A percentile compares a stretch with the other conserved stretches of the same genome.
phyloP scores from a whole-genome alignment of 2,329 filamentous ascomycete genomes.

The Colletotrichum somersetense region DNA sequence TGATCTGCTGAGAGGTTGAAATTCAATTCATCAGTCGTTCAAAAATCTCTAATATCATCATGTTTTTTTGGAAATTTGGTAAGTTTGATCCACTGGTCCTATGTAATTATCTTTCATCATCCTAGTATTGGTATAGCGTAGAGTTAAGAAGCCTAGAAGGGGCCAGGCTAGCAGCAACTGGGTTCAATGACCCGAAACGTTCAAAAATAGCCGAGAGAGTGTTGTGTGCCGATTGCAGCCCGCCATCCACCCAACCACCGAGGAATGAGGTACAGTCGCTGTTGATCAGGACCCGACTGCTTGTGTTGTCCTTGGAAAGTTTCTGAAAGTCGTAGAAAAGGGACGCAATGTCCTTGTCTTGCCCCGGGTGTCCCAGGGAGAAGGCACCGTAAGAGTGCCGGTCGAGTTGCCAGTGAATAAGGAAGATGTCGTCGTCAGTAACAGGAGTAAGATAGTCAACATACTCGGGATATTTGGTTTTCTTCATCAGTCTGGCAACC shows the following conservation, averaged over 20 bases:
- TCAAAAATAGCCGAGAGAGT: slow-evolving; percentile 21
- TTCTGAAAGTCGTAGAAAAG: slow-evolving; percentile 27
- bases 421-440: slow-evolving; percentile 20
- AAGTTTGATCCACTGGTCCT: not conserved
- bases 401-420: slow-evolving; percentile 25
- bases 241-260: slow-evolving; percentile 24
- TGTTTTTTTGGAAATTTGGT: not conserved
- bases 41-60: not conserved
- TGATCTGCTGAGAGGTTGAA: not conserved
- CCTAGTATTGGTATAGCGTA: not conserved
- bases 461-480: not conserved
- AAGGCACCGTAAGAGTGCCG: slow-evolving; percentile 25
- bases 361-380: slow-evolving; percentile 15
- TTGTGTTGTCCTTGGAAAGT: not conserved
- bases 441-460: slow-evolving; percentile 15
- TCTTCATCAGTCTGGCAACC: not conserved
- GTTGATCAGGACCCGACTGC: not conserved
- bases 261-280: slow-evolving; percentile 21
- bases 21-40: not conserved
- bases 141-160: not conserved
- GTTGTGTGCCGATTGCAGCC: slow-evolving; percentile 20
- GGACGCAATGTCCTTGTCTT: slow-evolving; percentile 18
- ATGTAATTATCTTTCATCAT: not conserved
- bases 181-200: slow-evolving; percentile 15
- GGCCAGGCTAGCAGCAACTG: not conserved